These are phyloP conservation scores for Kodamaea leandrae DNA, from an alignment of 805 yeast species.

Conservation along the genomic window DNA sequence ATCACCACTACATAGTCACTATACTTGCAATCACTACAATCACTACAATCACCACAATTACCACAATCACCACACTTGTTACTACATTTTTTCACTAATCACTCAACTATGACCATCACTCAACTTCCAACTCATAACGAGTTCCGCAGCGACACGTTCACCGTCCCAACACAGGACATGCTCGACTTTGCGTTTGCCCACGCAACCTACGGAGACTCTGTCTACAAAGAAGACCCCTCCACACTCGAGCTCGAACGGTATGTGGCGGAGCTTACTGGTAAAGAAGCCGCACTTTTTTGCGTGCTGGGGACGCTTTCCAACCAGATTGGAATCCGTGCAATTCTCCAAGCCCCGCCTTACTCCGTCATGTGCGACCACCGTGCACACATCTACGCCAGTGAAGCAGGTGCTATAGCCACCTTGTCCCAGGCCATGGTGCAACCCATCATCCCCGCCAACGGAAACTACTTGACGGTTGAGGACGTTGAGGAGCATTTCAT, in stretches of 20 bases:
- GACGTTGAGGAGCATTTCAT: slow-evolving; percentile 64
- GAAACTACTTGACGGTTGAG: slow-evolving; percentile 71
- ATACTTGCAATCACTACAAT: no score
- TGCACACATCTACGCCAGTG: slow-evolving; percentile 78
- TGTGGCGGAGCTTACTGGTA: slow-evolving; percentile 70
- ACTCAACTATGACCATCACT: slow-evolving; percentile 14
- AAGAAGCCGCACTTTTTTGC: slow-evolving; percentile 77
- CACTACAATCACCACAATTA: no score
- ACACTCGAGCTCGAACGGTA: slow-evolving; percentile 62
- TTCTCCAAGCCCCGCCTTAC: slow-evolving; percentile 77
- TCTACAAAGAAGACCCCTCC: slow-evolving; percentile 78
- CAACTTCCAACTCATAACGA: slow-evolving; percentile 35
- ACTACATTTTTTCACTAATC: neutral
- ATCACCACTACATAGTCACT: no score
- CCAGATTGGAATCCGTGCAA: slow-evolving; percentile 79
- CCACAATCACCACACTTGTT: neutral
- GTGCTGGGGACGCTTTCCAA: slow-evolving; percentile 89
- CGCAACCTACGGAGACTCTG: slow-evolving; percentile 79
- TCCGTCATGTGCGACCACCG: slow-evolving; percentile 84
- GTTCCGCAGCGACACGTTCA: slow-evolving; percentile 76
- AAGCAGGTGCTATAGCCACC: slow-evolving; percentile 90
- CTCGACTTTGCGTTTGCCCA: slow-evolving; percentile 27
- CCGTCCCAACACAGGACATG: slow-evolving; percentile 75
- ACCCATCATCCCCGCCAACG: slow-evolving; percentile 77
- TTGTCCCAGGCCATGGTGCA: slow-evolving; percentile 89